Conservation (phyloP, 228 moss, liverwort and hornwort species). For the Sphagnum magellanicum region DNA sequence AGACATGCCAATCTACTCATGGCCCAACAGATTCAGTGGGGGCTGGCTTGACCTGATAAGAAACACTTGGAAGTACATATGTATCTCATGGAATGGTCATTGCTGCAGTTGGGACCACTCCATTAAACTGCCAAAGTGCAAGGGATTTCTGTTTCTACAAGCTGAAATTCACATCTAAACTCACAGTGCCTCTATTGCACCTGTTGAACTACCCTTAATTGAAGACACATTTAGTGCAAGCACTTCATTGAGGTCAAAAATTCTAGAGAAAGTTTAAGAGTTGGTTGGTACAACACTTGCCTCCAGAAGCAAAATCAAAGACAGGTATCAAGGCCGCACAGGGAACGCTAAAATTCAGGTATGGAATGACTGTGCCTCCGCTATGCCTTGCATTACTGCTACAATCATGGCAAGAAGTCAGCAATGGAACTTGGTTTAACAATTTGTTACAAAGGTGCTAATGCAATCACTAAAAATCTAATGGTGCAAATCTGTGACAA, state of each 20-base stretch:
- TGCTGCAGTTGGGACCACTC: background rate
- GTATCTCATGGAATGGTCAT: too few relatives aligned
- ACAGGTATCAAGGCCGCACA: constrained; percentile 66
- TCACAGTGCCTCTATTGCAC: background rate
- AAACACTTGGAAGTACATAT: too few relatives aligned
- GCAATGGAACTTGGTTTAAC: constrained; percentile 1
- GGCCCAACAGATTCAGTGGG: too few relatives aligned
- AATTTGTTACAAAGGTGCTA: background rate
- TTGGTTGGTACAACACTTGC: constrained; percentile 12
- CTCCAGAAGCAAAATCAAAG: constrained; percentile 70
- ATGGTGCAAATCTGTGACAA: background rate
- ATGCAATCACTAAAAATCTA: background rate
- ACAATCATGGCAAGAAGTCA: constrained; percentile 4
- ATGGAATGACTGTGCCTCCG: constrained; percentile 91
- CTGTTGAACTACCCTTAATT: background rate
- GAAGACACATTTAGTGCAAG: background rate
- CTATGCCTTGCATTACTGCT: constrained; percentile 95
- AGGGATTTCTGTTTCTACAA: background rate
- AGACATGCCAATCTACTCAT: too few relatives aligned
- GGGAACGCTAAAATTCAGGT: constrained; percentile 94
- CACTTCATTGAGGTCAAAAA: background rate
- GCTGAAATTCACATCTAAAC: background rate
- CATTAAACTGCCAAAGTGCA: background rate
- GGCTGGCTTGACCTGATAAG: too few relatives aligned
- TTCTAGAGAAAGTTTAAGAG: background rate